Base-by-base conservation (phyloP, 208 protist genomes). In the Perkinsela sp. region DNA sequence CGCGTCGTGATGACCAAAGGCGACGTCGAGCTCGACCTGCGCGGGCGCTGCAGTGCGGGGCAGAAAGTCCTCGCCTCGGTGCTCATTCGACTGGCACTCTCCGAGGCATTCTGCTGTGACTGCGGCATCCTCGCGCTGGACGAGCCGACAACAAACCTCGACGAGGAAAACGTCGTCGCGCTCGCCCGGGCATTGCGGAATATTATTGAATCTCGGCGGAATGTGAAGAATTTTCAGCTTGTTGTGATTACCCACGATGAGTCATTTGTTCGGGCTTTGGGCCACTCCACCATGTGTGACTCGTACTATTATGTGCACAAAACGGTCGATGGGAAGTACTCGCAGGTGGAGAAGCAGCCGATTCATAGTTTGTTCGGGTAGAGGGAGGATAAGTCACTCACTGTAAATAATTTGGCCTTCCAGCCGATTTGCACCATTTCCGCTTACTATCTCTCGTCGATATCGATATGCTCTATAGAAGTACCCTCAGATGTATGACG, bases 221-320 rank as follows among this genome's bases (percentile, higher is more conserved):
- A 73, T 28, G 77, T 89, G 32, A 85, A 85, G 70, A 82, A 90
- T 72, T 94, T 99, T 68, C 97, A 99, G 83, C 79, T 99, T 0
- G 83, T 99, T 69, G 82, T 99, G n/a, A 99, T 99, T 74, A 99
- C 97, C 29, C 97, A 99, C 76, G 96, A 99, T 73, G 94, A 97
- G 77, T 89, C 98, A 70, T 99, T 99, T 77, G 90, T 94, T 32
- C 82, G 88, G 1, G 83, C 83, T 1, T 74, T 93, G 2, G 85
- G 85, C 1, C 80, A 81, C 0, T 82, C 88, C 70, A 76, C 79
- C 32, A 70, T 68, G n/a, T 71, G 89, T 57, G 88, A 93, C 30
- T 78, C 73, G 30, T 89, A 90, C 71, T 90, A 89, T 72, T 90
- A 85, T 69, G 79, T 93, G 57, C 84, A 85, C 68, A 93, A 90